Evolutionary conservation across 192 early-diverging fungal genomes (phyloP).

Genomic region (Backusella psychrophila): DNA sequence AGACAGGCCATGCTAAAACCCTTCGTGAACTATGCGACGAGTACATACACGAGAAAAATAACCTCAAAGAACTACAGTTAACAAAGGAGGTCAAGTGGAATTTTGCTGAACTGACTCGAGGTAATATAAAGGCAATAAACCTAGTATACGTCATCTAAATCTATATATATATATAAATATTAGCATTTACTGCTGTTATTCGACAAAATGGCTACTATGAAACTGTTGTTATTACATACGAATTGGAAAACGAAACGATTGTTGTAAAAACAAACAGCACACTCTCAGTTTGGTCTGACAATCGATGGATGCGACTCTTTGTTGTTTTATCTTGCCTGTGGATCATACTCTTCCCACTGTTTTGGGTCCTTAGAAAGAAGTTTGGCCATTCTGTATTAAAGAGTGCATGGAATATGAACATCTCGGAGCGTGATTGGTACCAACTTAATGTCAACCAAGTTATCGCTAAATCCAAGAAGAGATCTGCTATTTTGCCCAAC

Average conservation of each 20-base stretch:
- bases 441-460: not conserved
- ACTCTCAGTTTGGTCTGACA: slow-evolving; percentile 24
- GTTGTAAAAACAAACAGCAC: slow-evolving; percentile 29
- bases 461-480: not conserved
- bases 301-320: slow-evolving; percentile 19
- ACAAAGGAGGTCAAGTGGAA: slow-evolving; percentile 46
- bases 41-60: slow-evolving; percentile 26
- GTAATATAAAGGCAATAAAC: slow-evolving; percentile 7
- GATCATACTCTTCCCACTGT: slow-evolving; percentile 41
- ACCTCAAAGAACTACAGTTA: slow-evolving; percentile 42
- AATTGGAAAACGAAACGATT: slow-evolving; percentile 29
- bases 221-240: slow-evolving; percentile 35
- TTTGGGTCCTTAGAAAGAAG: slow-evolving; percentile 10
- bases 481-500: not conserved
- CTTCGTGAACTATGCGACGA: slow-evolving; percentile 36
- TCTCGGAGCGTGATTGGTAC: slow-evolving; percentile 33
- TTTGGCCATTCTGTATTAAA: slow-evolving; percentile 32
- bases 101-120: slow-evolving; percentile 33
- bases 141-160: not conserved
- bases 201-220: slow-evolving; percentile 36
- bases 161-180: not conserved
- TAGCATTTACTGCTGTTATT: slow-evolving; percentile 29
- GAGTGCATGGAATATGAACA: slow-evolving; percentile 33
- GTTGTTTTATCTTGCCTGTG: slow-evolving; percentile 45
- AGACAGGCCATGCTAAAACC: slow-evolving; percentile 19